These are phyloP conservation scores for Cyberlindnera suaveolens DNA, from an alignment of 805 yeast species.

Conservation along the genomic window DNA sequence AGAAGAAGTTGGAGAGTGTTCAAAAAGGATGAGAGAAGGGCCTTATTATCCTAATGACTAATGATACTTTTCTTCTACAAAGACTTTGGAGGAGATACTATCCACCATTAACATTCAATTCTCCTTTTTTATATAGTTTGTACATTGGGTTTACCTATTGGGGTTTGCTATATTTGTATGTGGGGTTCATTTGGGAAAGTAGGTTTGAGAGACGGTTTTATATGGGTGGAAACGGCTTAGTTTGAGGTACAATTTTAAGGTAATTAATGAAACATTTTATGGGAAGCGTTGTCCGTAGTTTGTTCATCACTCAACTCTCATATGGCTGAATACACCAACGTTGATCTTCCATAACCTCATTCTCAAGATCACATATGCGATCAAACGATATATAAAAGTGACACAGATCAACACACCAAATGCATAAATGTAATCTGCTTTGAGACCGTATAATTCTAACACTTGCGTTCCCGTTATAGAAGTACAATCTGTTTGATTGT, in stretches of 20 bases:
- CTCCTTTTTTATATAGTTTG: background rate
- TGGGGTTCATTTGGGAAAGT: background rate
- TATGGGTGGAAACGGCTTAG: background rate
- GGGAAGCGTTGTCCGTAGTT: no score
- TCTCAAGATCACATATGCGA: slow-evolving; percentile 26
- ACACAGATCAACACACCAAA: slow-evolving; percentile 35
- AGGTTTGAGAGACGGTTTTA: no score
- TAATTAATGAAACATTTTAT: no score
- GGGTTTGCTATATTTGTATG: background rate
- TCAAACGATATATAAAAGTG: slow-evolving; percentile 35
- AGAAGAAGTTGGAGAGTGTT: slow-evolving; percentile 41
- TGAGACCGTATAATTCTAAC: slow-evolving; percentile 38
- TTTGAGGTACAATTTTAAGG: background rate
- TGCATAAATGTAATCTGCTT: slow-evolving; percentile 26
- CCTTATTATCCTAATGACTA: no score
- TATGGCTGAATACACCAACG: slow-evolving; percentile 9
- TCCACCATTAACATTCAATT: no score
- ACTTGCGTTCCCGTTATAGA: slow-evolving; percentile 52
- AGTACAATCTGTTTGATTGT: slow-evolving; percentile 37
- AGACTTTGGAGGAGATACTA: no score
- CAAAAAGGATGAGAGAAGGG: background rate
- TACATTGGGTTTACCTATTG: background rate
- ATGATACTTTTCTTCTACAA: no score
- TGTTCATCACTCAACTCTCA: background rate
- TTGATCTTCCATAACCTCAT: slow-evolving; percentile 18